Evolutionary conservation across 768 basidiomycete genomes (phyloP).

Genomic region (Hygrocybe coccinea): DNA sequence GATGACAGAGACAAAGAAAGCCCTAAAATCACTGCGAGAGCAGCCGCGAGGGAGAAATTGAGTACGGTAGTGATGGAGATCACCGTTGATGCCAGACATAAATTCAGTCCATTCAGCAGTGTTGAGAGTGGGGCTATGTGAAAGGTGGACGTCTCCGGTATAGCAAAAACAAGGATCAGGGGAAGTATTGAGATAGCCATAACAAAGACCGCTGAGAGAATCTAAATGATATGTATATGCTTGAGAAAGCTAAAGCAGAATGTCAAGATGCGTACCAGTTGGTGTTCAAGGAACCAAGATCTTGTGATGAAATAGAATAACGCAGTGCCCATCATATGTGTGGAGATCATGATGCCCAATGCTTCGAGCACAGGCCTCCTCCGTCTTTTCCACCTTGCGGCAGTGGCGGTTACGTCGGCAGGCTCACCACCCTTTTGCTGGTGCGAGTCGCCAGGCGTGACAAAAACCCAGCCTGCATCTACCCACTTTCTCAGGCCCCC

Average conservation of each 20-base stretch:
- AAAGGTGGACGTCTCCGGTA: constrained; percentile 13
- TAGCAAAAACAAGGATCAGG: constrained; percentile 26
- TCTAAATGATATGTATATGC: constrained; percentile 12
- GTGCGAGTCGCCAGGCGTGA: constrained; percentile 9
- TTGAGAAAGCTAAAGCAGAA: constrained; percentile 1
- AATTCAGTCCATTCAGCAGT: constrained; percentile 66
- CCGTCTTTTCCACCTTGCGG: constrained; percentile 41
- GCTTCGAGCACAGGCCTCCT: constrained; percentile 51
- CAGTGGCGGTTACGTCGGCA: background rate
- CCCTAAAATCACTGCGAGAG: constrained; percentile 60
- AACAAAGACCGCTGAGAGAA: constrained; percentile 26
- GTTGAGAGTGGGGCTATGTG: constrained; percentile 38
- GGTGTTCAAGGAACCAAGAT: constrained; percentile 40
- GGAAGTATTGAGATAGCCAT: constrained; percentile 31
- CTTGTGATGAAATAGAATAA: constrained; percentile 48
- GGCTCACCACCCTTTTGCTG: background rate
- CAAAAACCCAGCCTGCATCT: constrained; percentile 51
- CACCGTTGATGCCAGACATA: constrained; percentile 80
- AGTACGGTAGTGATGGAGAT: constrained; percentile 82
- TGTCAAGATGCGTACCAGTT: constrained; percentile 30
- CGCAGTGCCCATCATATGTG: constrained; percentile 51
- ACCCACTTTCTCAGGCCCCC: constrained; percentile 74
- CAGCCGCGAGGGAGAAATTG: constrained; percentile 85
- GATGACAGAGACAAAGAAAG: constrained; percentile 54
- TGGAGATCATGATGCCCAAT: constrained; percentile 48